Evolutionary conservation across 192 early-diverging fungal genomes (phyloP).

Genomic region (Coemansia sp.): DNA sequence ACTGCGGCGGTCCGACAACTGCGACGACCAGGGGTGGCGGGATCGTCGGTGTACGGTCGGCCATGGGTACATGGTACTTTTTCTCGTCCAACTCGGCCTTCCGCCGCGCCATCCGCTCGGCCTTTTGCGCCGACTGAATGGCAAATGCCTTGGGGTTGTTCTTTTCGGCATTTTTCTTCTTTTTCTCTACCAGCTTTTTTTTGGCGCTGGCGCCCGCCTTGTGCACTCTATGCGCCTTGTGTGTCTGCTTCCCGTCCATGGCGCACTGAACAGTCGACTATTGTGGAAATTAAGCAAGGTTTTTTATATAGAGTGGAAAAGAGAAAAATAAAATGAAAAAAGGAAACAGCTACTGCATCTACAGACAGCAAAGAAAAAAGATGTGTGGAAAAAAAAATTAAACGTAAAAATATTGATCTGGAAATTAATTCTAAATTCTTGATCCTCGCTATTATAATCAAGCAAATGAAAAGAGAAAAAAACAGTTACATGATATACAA

Average conservation of each 20-base stretch:
- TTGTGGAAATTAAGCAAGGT: too few species aligned
- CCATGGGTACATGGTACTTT: constrained; percentile 91
- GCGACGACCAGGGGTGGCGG: constrained; percentile 92
- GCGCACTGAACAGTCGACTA: neutral
- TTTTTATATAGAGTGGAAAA: neutral
- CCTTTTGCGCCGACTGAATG: constrained; percentile 66
- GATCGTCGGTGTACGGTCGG: constrained; percentile 86
- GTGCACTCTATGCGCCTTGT: constrained; percentile 81
- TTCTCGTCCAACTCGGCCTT: constrained; percentile 85
- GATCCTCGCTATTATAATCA: too few species aligned
- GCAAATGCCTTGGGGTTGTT: constrained; percentile 67
- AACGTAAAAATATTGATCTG: too few species aligned
- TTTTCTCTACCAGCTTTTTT: constrained; percentile 70
- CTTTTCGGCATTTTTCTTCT: constrained; percentile 65
- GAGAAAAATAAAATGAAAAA: too few species aligned
- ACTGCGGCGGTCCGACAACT: constrained; percentile 90
- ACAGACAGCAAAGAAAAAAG: too few species aligned
- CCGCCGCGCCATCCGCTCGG: constrained; percentile 74
- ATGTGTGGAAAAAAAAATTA: neutral
- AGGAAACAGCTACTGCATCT: too few species aligned
- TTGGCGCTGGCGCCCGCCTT: constrained; percentile 85
- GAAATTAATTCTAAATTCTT: too few species aligned
- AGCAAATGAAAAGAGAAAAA: too few species aligned
- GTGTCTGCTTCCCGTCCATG: constrained; percentile 61
- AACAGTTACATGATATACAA: too few species aligned